These are phyloP conservation scores for Ceratonia siliqua DNA, from an alignment of 306 rosid species.

Conservation along the genomic window DNA sequence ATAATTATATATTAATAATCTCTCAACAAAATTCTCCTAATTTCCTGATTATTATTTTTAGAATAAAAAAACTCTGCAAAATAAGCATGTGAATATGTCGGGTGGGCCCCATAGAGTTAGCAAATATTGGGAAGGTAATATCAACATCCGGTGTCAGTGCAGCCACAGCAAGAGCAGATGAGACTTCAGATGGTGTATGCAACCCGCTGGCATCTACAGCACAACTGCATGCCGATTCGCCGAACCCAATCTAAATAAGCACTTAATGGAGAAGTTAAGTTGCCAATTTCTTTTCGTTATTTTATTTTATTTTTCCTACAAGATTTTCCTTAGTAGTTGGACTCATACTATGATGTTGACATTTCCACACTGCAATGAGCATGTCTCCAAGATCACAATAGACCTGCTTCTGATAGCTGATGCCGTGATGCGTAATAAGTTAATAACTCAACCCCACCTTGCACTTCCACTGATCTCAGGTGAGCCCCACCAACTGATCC, in stretches of 20 bases:
- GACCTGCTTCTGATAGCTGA: too few relatives aligned
- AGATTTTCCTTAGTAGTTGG: neutral
- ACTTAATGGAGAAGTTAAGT: neutral
- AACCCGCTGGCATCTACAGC: too few relatives aligned
- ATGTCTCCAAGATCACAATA: neutral
- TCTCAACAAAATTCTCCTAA: too few relatives aligned
- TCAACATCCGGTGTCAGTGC: slow-evolving; percentile 32
- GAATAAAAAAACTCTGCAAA: neutral
- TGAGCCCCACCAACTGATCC: neutral
- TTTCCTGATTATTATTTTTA: too few relatives aligned
- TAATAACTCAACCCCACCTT: neutral
- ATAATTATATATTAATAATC: too few relatives aligned
- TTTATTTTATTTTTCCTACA: too few relatives aligned
- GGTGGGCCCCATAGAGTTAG: slow-evolving; percentile 22
- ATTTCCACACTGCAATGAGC: slow-evolving; percentile 5
- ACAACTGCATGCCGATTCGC: neutral
- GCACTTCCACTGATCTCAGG: neutral
- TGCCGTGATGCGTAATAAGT: too few relatives aligned
- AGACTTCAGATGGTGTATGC: neutral
- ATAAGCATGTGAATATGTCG: slow-evolving; percentile 36
- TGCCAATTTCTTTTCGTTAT: too few relatives aligned
- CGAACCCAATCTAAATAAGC: neutral
- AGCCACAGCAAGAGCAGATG: slow-evolving; percentile 3
- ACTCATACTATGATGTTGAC: neutral
- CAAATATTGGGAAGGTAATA: neutral